Percentiles rank a stretch among this genome's conserved stretches.
These are phyloP conservation scores for Irpex lacteus DNA, from an alignment of 1,284 basidiomycete species.

Conservation along the genomic window DNA sequence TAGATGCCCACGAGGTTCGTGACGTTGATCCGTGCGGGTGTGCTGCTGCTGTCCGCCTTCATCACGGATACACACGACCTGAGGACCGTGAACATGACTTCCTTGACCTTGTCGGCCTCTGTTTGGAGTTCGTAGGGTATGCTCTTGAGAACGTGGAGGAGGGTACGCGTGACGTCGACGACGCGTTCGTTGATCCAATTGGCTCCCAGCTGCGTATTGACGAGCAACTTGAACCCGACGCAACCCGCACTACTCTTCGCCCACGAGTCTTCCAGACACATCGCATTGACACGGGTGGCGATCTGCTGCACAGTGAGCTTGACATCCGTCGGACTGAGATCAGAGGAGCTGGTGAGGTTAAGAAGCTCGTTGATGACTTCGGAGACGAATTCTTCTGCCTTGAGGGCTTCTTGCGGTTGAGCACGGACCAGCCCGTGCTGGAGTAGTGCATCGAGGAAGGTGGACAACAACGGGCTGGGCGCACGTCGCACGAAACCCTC, in stretches of 20 bases:
- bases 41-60: slow-evolving; percentile 40
- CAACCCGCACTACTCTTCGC: slow-evolving; percentile 85
- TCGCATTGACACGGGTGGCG: slow-evolving; percentile 73
- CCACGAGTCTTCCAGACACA: slow-evolving; percentile 92
- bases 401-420: slow-evolving; percentile 54
- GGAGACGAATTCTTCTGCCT: slow-evolving; percentile 58
- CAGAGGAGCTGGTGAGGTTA: slow-evolving; percentile 44
- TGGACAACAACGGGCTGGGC: slow-evolving; percentile 60
- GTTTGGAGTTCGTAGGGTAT: slow-evolving; percentile 89
- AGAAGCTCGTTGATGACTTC: slow-evolving; percentile 71
- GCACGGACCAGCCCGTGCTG: slow-evolving; percentile 67
- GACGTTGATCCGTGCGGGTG: slow-evolving; percentile 48
- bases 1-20: slow-evolving; percentile 79
- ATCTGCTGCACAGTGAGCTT: slow-evolving; percentile 73
- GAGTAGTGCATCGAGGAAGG: slow-evolving; percentile 74
- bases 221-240: slow-evolving; percentile 78
- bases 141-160: slow-evolving; percentile 94
- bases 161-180: slow-evolving; percentile 87
- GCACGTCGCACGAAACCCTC: slow-evolving; percentile 41
- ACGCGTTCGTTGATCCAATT: slow-evolving; percentile 89
- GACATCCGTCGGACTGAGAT: slow-evolving; percentile 51
- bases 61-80: slow-evolving; percentile 63
- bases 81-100: slow-evolving; percentile 79
- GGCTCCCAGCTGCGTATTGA: slow-evolving; percentile 66
- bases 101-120: slow-evolving; percentile 78